phyloP scores from a whole-genome alignment of 2,329 filamentous ascomycete species.

The Paramyrothecium sp. region DNA sequence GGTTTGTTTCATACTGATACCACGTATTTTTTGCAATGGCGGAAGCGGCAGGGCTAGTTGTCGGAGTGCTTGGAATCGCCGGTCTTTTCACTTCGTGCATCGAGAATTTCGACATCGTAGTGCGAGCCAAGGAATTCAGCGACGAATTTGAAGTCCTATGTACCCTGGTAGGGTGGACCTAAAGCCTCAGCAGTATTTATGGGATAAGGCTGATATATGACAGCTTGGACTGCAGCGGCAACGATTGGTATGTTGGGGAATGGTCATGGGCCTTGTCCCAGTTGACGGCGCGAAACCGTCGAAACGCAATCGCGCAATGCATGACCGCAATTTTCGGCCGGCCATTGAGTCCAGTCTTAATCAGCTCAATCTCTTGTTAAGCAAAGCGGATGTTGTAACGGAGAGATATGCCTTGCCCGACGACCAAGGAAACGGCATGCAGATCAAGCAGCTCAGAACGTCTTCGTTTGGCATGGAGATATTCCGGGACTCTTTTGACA shows the following conservation, averaged over 20 bases:
- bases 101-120: slow-evolving; percentile 8
- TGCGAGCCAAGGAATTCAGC: neutral
- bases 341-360: neutral
- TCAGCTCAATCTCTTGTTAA: neutral
- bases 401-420: neutral
- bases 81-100: slow-evolving; percentile 4
- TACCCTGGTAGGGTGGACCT: neutral
- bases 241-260: slow-evolving; percentile 4
- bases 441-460: neutral
- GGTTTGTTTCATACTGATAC: too few species aligned
- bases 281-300: neutral
- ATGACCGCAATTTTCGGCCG: neutral
- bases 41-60: neutral
- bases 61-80: neutral
- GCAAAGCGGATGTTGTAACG: neutral
- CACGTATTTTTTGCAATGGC: too few species aligned
- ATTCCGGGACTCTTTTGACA: neutral
- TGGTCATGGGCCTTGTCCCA: slow-evolving; percentile 3
- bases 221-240: slow-evolving; percentile 5
- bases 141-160: slow-evolving; percentile 6
- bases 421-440: neutral
- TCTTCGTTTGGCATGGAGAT: neutral
- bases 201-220: neutral
- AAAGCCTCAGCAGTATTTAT: neutral
- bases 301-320: neutral